These are phyloP conservation scores for Hypoxylon perforatum DNA, from an alignment of 495 filamentous ascomycete genomes.

Conservation along the genomic window DNA sequence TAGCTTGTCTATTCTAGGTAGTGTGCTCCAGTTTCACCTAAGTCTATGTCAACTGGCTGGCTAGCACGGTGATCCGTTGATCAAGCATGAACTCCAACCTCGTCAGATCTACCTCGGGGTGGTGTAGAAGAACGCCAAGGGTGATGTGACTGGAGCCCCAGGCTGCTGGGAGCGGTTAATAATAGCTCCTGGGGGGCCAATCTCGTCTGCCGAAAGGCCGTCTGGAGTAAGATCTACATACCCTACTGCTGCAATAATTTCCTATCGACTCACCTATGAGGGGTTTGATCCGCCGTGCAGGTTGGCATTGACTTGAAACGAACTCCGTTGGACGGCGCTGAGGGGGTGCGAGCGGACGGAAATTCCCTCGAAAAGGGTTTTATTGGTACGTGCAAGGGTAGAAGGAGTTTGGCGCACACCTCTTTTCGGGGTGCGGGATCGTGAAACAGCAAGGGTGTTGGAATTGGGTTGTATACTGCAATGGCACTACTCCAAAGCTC, in stretches of 20 bases:
- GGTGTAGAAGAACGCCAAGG: slow-evolving; percentile 12
- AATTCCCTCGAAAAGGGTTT: slow-evolving; percentile 13
- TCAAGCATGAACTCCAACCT: slow-evolving; percentile 3
- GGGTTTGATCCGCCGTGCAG: slow-evolving; percentile 27
- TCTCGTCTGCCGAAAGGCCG: background rate
- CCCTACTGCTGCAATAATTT: background rate
- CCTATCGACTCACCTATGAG: background rate
- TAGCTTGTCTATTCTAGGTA: slow-evolving; percentile 4
- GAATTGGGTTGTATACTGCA: slow-evolving; percentile 8
- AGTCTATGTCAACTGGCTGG: background rate
- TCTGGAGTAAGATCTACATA: slow-evolving; percentile 7
- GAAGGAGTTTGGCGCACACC: slow-evolving; percentile 37
- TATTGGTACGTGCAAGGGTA: slow-evolving; percentile 28
- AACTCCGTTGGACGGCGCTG: slow-evolving; percentile 3
- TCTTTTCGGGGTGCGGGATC: slow-evolving; percentile 31
- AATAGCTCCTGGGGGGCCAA: slow-evolving; percentile 7
- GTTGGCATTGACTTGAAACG: slow-evolving; percentile 22
- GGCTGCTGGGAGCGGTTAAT: slow-evolving; percentile 9
- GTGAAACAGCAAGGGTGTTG: slow-evolving; percentile 36
- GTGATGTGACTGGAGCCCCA: background rate
- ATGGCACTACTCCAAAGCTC: slow-evolving; percentile 9
- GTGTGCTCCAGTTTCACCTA: slow-evolving; percentile 26
- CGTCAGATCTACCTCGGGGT: slow-evolving; percentile 11
- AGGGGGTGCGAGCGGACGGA: slow-evolving; percentile 11
- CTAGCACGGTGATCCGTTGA: background rate